phyloP scores from a whole-genome alignment of 306 rosid species.

The Mimosa pudica region DNA sequence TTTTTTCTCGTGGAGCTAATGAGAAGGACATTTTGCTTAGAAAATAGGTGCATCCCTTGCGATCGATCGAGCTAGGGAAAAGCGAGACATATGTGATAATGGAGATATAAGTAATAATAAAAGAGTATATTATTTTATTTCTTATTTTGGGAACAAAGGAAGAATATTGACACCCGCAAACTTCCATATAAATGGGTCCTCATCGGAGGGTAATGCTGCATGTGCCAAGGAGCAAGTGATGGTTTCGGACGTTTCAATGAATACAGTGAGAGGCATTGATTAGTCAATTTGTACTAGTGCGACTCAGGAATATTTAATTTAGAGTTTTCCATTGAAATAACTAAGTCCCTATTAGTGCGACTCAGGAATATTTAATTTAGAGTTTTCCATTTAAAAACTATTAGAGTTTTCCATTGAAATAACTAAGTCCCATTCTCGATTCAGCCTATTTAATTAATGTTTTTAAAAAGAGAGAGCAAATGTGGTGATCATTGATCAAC shows the following conservation, averaged over 20 bases:
- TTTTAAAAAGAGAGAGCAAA: too few relatives aligned
- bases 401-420: background rate
- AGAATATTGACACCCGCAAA: background rate
- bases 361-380: background rate
- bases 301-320: background rate
- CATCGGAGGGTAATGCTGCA: background rate
- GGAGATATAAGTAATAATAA: background rate
- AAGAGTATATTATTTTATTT: background rate
- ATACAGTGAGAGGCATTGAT: background rate
- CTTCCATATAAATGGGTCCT: background rate
- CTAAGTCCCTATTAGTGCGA: background rate
- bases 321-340: background rate
- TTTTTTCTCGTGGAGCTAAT: background rate
- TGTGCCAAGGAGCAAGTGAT: background rate
- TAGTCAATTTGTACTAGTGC: background rate
- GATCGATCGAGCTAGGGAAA: background rate
- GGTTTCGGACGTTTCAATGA: background rate
- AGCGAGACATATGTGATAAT: background rate
- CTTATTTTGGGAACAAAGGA: background rate
- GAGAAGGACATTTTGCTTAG: background rate
- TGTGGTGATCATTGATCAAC: background rate
- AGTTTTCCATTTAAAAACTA: background rate
- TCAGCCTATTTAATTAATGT: too few relatives aligned
- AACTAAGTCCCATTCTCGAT: too few relatives aligned
- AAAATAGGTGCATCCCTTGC: background rate